Base-by-base conservation (phyloP, 2,329 filamentous ascomycete species). In the Cladosporium sp. region DNA sequence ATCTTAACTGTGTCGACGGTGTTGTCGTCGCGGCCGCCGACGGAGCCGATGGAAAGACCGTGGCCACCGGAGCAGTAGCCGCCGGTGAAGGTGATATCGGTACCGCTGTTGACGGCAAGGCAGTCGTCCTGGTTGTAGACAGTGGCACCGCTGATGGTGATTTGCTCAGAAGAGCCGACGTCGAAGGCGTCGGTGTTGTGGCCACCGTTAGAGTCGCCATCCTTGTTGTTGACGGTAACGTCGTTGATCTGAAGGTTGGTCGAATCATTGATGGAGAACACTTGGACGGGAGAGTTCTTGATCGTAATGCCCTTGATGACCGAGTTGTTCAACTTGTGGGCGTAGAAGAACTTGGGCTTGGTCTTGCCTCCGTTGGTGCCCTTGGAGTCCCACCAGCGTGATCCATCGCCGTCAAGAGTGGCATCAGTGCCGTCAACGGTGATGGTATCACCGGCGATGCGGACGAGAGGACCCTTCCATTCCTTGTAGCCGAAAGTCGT, bases 401-500 rank as follows among this genome's bases (percentile, higher is more conserved):
- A 61, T 34, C 82, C 81, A 37, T 78, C 73, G 52, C 80, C 79
- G 60, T 86, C 72, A 48, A 86, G 75, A 14, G 74, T 67, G 55
- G 72, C 73, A 16, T 77, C 82, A 18, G 76, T 76, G 43, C 78
- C 79, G 8, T 72, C 72, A 37, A 85, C 72, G 28, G 73, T 74
- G 59, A 85, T 74, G 56, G 73, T 70, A 34, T 68, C 78, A 38
- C 84, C 84, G 1, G 77, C 78, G 56, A 86, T 72, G 28, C 76
- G 75, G 60, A 87, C 75, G 11, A 87, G 72, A 42, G 84, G 84
- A 0, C 84, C 84, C 1, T 66, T 65, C 84, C 83, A 87, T 61
- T 84, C 78, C 57, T 80, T 72, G 70, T 85, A 86, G 16, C 74
- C 83, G 62, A 84, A 87, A 50, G 78, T 81, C n/a, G 84, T 87